Percentiles rank a stretch among this genome's conserved stretches.
Conservation (phyloP, 2,329 filamentous ascomycete genomes). For the Phoma sp. region DNA sequence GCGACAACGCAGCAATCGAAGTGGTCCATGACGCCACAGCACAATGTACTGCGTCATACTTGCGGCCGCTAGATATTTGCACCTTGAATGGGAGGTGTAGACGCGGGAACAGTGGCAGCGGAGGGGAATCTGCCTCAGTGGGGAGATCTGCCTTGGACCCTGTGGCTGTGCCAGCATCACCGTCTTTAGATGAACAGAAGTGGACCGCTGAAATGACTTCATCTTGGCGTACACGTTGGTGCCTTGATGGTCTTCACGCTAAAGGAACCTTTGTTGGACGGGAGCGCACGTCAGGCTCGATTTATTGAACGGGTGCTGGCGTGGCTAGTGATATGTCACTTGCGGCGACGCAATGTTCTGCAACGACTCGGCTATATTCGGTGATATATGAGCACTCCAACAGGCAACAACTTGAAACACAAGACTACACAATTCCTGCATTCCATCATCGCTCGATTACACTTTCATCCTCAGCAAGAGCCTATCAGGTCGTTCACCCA, state of each 20-base stretch:
- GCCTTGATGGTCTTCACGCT: constrained; percentile 17
- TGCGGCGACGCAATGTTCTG: not conserved
- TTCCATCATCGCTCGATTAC: constrained; percentile 3
- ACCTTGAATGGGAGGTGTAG: not conserved
- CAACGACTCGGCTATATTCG: constrained; percentile 1
- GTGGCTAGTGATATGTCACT: not conserved
- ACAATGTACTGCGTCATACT: constrained; percentile 2
- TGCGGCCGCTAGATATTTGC: not conserved
- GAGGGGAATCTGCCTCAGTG: constrained; percentile 31
- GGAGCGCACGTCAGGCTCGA: not conserved
- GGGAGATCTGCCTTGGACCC: constrained; percentile 28
- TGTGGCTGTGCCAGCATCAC: constrained; percentile 29
- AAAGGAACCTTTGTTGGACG: constrained; percentile 8
- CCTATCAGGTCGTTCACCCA: not conserved
- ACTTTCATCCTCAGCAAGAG: not conserved
- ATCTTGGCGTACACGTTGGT: constrained; percentile 8
- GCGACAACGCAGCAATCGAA: not conserved
- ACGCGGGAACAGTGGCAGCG: constrained; percentile 11
- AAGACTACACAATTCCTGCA: not conserved
- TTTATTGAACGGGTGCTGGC: not conserved
- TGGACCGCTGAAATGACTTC: constrained; percentile 13
- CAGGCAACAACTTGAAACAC: not conserved
- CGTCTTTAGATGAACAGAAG: not conserved
- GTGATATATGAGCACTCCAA: not conserved
- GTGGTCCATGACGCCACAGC: not conserved